Evolutionary conservation across 768 basidiomycete species (phyloP).

Genomic region (Boletus subcaerulescens): DNA sequence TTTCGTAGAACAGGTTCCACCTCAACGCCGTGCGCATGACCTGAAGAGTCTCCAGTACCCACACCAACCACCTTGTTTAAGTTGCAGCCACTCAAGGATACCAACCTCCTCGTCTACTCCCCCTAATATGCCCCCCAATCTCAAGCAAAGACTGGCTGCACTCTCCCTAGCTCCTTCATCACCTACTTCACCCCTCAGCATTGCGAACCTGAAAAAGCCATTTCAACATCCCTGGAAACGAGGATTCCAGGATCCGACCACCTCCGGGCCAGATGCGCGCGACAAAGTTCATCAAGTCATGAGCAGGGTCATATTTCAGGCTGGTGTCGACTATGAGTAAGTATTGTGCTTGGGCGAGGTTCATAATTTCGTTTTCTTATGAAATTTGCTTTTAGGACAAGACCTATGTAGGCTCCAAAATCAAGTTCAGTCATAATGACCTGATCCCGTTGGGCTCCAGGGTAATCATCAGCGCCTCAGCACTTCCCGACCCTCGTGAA

Average conservation of each 20-base stretch:
- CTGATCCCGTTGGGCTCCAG: slow-evolving; percentile 37
- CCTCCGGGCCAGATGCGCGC: slow-evolving; percentile 27
- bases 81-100: not conserved
- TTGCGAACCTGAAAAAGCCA: slow-evolving; percentile 32
- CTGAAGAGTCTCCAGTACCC: not conserved
- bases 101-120: not conserved
- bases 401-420: slow-evolving; percentile 67
- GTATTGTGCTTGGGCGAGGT: slow-evolving; percentile 26
- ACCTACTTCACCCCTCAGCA: slow-evolving; percentile 37
- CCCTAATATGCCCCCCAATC: slow-evolving; percentile 35
- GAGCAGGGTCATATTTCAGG: slow-evolving; percentile 76
- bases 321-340: slow-evolving; percentile 88
- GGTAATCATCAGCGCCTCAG: slow-evolving; percentile 81
- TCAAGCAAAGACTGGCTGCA: slow-evolving; percentile 68
- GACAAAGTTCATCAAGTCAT: slow-evolving; percentile 64
- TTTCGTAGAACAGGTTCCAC: slow-evolving; percentile 1
- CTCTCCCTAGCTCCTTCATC: slow-evolving; percentile 54
- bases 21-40: slow-evolving; percentile 12
- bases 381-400: slow-evolving; percentile 50
- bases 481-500: slow-evolving; percentile 73
- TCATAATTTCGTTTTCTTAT: slow-evolving; percentile 15
- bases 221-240: slow-evolving; percentile 58
- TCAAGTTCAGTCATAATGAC: not conserved
- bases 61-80: not conserved
- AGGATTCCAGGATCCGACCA: slow-evolving; percentile 24